Evolutionary conservation across 2,329 filamentous ascomycete genomes (phyloP).

Genomic region (Penicillium sp.): DNA sequence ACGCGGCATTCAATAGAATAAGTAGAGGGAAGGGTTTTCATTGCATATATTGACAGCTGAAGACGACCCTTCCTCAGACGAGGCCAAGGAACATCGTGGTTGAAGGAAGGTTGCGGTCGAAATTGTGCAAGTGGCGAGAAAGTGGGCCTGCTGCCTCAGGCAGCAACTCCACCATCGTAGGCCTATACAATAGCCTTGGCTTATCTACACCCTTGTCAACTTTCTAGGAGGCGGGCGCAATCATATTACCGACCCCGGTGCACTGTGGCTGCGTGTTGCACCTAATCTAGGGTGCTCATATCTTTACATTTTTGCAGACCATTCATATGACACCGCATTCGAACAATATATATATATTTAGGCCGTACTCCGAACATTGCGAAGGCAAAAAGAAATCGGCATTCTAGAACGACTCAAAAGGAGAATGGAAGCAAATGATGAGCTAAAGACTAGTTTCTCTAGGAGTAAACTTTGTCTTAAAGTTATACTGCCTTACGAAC

Average conservation of each 20-base stretch:
- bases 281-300: too few relatives aligned
- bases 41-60: conserved; percentile 23
- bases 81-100: not conserved
- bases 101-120: not conserved
- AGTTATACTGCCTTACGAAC: conserved; percentile 24
- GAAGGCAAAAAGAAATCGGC: too few relatives aligned
- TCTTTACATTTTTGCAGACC: too few relatives aligned
- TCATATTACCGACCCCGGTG: too few relatives aligned
- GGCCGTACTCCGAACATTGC: too few relatives aligned
- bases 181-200: not conserved
- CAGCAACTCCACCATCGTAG: not conserved
- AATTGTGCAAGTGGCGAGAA: conserved; percentile 2
- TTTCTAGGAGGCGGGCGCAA: too few relatives aligned
- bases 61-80: not conserved
- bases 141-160: conserved; percentile 5
- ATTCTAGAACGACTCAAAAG: too few relatives aligned
- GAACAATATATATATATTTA: too few relatives aligned
- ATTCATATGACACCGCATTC: too few relatives aligned
- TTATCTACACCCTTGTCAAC: not conserved
- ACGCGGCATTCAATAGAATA: conserved; percentile 38
- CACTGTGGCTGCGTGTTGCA: too few relatives aligned
- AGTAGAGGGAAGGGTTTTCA: conserved; percentile 28
- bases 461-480: conserved; percentile 17
- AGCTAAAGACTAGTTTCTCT: conserved; percentile 11
- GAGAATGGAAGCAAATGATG: not conserved